Conservation (phyloP, 2,329 filamentous ascomycete genomes). For the Helotiales sp. region DNA sequence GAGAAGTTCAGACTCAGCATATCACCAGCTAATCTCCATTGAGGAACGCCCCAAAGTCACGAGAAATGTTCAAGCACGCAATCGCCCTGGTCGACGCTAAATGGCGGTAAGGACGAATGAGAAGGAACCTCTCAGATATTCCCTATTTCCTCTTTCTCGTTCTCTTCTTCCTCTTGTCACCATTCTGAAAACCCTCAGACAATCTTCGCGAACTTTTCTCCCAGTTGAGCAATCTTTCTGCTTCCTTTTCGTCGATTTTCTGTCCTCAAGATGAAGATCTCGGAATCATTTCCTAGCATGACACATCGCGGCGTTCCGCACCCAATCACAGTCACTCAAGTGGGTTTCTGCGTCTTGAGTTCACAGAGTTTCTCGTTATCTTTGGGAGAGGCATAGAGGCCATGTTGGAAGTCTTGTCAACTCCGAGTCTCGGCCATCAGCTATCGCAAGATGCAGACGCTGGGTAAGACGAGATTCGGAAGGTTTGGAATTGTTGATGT, state of each 20-base stretch:
- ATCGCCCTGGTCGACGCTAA: constrained; percentile 24
- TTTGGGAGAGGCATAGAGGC: constrained; percentile 5
- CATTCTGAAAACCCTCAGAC: neutral
- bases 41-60: neutral
- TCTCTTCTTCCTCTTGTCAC: constrained; percentile 5
- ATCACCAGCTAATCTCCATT: neutral
- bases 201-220: constrained; percentile 6
- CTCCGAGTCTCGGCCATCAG: neutral
- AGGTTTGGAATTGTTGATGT: neutral
- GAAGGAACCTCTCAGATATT: neutral
- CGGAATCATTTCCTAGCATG: constrained; percentile 6
- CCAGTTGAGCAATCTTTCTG: constrained; percentile 15
- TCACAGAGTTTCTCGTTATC: neutral
- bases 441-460: neutral
- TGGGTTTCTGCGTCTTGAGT: constrained; percentile 13
- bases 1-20: neutral
- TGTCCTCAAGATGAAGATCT: constrained; percentile 6
- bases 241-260: constrained; percentile 18
- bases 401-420: neutral
- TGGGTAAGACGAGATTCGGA: neutral
- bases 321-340: constrained; percentile 18
- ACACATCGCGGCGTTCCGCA: constrained; percentile 11
- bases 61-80: constrained; percentile 13
- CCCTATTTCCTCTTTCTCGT: neutral
- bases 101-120: constrained; percentile 11